A percentile compares a stretch with the other conserved stretches of the same genome.
phyloP scores from a whole-genome alignment of 2,329 filamentous ascomycete genomes.

The Scorias spongiosa region DNA sequence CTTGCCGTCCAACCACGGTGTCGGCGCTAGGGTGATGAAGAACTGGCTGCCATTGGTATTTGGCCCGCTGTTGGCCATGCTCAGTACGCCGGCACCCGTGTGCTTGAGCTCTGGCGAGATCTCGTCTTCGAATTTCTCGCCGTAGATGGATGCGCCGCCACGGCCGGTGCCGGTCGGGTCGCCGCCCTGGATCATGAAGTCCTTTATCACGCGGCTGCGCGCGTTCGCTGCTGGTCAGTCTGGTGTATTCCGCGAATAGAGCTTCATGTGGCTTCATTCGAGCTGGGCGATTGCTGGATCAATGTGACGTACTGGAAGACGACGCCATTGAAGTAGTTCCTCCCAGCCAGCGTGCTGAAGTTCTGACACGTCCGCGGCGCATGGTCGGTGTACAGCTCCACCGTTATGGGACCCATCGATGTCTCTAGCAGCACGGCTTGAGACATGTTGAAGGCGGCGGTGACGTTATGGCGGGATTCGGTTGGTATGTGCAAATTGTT shows the following conservation, averaged over 20 bases:
- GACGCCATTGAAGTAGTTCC: conserved; percentile 77
- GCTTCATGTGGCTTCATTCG: too few relatives aligned
- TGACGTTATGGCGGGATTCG: too few relatives aligned
- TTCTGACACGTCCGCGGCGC: conserved; percentile 51
- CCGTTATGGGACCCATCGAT: conserved; percentile 66
- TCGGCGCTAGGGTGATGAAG: conserved; percentile 86
- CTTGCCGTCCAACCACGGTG: conserved; percentile 92
- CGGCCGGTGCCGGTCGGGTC: conserved; percentile 89
- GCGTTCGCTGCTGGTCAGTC: neutral
- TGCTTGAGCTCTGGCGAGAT: conserved; percentile 67
- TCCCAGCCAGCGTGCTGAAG: conserved; percentile 62
- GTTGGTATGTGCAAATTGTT: too few relatives aligned
- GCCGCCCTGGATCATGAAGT: conserved; percentile 82
- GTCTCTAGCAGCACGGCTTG: conserved; percentile 72
- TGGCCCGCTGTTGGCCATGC: conserved; percentile 89
- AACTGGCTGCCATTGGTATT: conserved; percentile 94
- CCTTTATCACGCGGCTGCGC: conserved; percentile 59
- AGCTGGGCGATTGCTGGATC: neutral
- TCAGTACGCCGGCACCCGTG: conserved; percentile 82
- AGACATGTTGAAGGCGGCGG: conserved; percentile 39
- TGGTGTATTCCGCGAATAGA: too few relatives aligned
- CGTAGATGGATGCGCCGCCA: conserved; percentile 79
- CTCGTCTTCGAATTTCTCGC: conserved; percentile 89
- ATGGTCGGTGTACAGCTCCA: conserved; percentile 83
- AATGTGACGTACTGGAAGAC: conserved; percentile 49